phyloP scores from a whole-genome alignment of 2,329 filamentous ascomycete species.

The Curvularia eragrostidis region DNA sequence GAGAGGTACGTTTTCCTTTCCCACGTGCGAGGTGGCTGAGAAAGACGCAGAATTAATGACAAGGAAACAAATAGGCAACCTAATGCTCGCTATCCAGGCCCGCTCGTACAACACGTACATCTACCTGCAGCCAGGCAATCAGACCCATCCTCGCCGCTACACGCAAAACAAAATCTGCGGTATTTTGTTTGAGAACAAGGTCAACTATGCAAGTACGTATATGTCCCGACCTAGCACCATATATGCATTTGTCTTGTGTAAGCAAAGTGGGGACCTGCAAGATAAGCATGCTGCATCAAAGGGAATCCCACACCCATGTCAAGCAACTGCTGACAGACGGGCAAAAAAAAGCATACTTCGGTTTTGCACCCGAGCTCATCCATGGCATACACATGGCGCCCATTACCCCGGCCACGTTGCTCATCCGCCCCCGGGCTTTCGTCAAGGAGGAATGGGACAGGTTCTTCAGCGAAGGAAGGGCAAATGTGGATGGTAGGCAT shows the following conservation, averaged over 20 bases:
- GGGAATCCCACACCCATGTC: too few species aligned
- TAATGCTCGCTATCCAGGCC: constrained; percentile 81
- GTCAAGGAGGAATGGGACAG: constrained; percentile 71
- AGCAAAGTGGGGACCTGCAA: background rate
- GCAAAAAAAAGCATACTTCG: constrained; percentile 70
- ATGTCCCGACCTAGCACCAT: constrained; percentile 64
- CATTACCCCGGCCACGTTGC: constrained; percentile 70
- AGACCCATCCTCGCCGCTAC: constrained; percentile 75
- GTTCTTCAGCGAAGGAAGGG: constrained; percentile 74
- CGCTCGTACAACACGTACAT: constrained; percentile 82
- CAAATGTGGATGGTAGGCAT: constrained; percentile 41
- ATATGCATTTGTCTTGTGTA: constrained; percentile 8
- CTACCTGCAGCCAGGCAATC: constrained; percentile 75
- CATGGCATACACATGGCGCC: constrained; percentile 85
- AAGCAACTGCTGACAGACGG: background rate
- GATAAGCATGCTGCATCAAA: background rate
- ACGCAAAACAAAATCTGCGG: constrained; percentile 76
- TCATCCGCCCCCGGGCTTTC: constrained; percentile 71
- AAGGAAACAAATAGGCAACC: constrained; percentile 61
- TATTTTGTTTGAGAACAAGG: constrained; percentile 90
- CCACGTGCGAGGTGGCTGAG: fast-evolving
- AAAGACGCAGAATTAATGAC: background rate
- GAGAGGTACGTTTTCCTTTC: constrained; percentile 52
- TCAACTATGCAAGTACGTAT: constrained; percentile 88
- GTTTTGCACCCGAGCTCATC: constrained; percentile 68